Conservation (phyloP, 2,329 filamentous ascomycete species). For the Sporothrix pseudoabietina region DNA sequence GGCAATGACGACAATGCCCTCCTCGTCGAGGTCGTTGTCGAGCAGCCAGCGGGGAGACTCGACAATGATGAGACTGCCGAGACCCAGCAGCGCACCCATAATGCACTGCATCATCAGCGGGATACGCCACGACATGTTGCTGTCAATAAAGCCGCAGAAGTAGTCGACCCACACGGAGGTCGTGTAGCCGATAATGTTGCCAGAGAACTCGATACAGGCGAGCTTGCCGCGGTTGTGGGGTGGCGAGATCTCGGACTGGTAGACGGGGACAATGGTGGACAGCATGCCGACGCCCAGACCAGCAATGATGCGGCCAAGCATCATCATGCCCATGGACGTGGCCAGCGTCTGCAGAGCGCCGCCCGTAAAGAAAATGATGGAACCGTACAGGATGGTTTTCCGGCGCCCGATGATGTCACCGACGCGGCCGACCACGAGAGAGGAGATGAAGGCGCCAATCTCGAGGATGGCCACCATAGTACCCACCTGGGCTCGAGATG, state of each 20-base stretch:
- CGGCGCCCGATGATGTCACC: slow-evolving; percentile 90
- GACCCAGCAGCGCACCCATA: slow-evolving; percentile 83
- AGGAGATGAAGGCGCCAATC: slow-evolving; percentile 88
- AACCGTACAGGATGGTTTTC: slow-evolving; percentile 90
- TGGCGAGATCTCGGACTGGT: slow-evolving; percentile 93
- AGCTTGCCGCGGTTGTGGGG: slow-evolving; percentile 94
- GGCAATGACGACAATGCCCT: slow-evolving; percentile 96
- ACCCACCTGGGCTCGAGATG: slow-evolving; percentile 81
- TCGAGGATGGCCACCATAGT: slow-evolving; percentile 98
- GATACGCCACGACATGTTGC: slow-evolving; percentile 84
- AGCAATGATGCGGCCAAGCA: slow-evolving; percentile 77
- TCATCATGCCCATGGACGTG: slow-evolving; percentile 86
- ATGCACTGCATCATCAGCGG: slow-evolving; percentile 90
- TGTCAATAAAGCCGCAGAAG: slow-evolving; percentile 87
- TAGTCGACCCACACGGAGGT: slow-evolving; percentile 99
- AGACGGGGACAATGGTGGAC: slow-evolving; percentile 90
- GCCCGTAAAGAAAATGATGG: slow-evolving; percentile 81
- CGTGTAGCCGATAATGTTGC: slow-evolving; percentile 94
- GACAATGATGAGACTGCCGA: slow-evolving; percentile 89
- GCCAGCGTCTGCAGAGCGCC: slow-evolving; percentile 84
- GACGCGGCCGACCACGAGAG: slow-evolving; percentile 79
- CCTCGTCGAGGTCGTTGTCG: slow-evolving; percentile 96
- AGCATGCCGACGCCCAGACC: slow-evolving; percentile 85
- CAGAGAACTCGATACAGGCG: slow-evolving; percentile 96
- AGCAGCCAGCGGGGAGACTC: slow-evolving; percentile 97